Base-by-base conservation (phyloP, 108 stramenopile species). In the Nitzschia sp. region DNA sequence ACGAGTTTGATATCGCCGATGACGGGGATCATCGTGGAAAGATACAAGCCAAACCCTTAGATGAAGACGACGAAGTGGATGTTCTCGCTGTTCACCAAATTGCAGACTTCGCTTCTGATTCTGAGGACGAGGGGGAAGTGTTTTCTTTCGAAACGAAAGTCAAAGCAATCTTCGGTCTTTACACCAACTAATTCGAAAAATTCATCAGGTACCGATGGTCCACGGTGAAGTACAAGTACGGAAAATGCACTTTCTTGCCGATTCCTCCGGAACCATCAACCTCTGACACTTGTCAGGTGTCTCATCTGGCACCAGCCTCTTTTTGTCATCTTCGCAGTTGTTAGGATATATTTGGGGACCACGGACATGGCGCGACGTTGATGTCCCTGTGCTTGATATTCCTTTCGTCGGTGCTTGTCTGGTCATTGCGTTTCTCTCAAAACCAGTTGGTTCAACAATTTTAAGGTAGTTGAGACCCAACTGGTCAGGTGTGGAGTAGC, bases 1-100 rank as follows among this genome's bases (percentile, higher is more conserved):
- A 90, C 66, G 90, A 95, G 64, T 85, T 92, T 67, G 93, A 95
- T 68, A 51, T 88, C 24, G 83, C 79, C 2, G 72, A 70, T 35
- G 33, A 68, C 48, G 30, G 11, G 0, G 54, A 59, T 25, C 26
- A 30, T 25, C 35, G 32, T 28, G 53, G 24, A 17, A 46, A 62
- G 11, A 30, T 28, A 32, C 54, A 46, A n/a, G 64, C 69, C 23
- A 78, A 66, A 21, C 77, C 87, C 31, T 72, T 73, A 23, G 72
- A 75, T 34, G 76, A 83, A 45, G 34, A 49, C 48, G 55, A 46
- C 2, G 26, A 54, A 54, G 84, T 92, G 0, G 88, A 95, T 30
- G 78, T 95, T 17, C 42, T 88, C 19, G 77, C 81, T 0, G 53
- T 88, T 24, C 78, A 81, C 2, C 76, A 71, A 35, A 79, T 84